These are phyloP conservation scores for Dendrobium chrysotoxum DNA, from an alignment of 106 monocot species.

Conservation along the genomic window DNA sequence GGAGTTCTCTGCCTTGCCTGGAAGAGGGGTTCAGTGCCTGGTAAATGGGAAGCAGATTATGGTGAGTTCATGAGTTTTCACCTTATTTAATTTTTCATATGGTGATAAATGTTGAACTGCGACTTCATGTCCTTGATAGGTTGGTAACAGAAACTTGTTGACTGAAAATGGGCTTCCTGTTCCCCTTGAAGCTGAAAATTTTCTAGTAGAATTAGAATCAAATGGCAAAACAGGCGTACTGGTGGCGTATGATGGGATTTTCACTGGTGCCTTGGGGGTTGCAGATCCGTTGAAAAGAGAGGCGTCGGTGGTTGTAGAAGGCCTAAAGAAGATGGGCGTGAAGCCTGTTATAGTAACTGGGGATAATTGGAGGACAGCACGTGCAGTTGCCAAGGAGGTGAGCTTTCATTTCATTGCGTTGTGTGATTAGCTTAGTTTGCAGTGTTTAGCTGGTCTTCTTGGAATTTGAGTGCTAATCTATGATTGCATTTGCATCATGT, in stretches of 20 bases:
- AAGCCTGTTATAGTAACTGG: slow-evolving; percentile 87
- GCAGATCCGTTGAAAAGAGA: slow-evolving; percentile 92
- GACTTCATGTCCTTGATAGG: slow-evolving; percentile 23
- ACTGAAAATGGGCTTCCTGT: slow-evolving; percentile 51
- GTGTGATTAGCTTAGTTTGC: not conserved
- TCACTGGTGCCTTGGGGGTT: slow-evolving; percentile 63
- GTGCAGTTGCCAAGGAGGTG: slow-evolving; percentile 86
- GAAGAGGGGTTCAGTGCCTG: slow-evolving; percentile 80
- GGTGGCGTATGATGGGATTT: slow-evolving; percentile 59
- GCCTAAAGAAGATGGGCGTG: slow-evolving; percentile 77
- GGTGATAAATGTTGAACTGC: not conserved
- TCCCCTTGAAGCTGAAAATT: slow-evolving; percentile 67
- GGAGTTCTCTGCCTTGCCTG: slow-evolving; percentile 83
- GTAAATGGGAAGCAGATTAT: slow-evolving; percentile 61
- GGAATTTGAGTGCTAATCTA: not conserved
- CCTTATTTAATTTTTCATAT: not conserved
- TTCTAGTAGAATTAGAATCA: slow-evolving; percentile 57
- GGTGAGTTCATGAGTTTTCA: slow-evolving; percentile 37
- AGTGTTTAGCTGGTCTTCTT: not conserved
- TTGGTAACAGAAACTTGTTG: slow-evolving; percentile 78
- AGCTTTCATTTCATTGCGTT: not conserved
- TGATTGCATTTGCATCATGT: not conserved
- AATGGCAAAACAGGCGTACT: slow-evolving; percentile 79
- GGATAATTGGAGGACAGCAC: slow-evolving; percentile 90
- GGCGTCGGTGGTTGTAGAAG: slow-evolving; percentile 85